Evolutionary conservation across 768 basidiomycete genomes (phyloP), one percentile per base, ranked within the genome.

Genomic region (Tricholoma furcatifolium): DNA sequence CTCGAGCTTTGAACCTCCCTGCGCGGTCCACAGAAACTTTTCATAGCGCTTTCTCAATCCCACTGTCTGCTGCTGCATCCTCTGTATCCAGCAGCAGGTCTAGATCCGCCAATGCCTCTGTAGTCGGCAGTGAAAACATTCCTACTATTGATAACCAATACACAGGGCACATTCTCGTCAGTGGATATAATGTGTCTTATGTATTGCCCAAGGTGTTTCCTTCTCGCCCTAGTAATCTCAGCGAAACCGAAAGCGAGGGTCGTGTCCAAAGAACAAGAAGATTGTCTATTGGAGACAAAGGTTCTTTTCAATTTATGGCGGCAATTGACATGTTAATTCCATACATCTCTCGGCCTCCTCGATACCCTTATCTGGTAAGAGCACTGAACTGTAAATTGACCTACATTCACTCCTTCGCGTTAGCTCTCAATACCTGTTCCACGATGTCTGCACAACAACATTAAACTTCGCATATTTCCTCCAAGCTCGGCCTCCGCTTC

Each of bases 361-460:
- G 79, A 53, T 82, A 82, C 30, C 90, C 90, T n/a, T 92, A 81
- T 69, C 70, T 90, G 57, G 89, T 89, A 58, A 38, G 80, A 69
- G 17, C 4, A 24, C 43, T 43, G 21, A 49, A 24, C 12, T 27
- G 20, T 23, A 55, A 34, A 20, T 15, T 44, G 27, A 48, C 27
- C 27, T 27, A 40, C 47, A 53, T 46, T 59, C 31, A 50, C 36
- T 30, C 31, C 41, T 47, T 46, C 30, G 52, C 12, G 15, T 43
- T 56, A 91, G 89, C 75, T 92, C 50, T 83, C 87, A 2, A 84
- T 92, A 45, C 89, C 90, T 3, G 79, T 82, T 10, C 89, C 90
- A 10, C 82, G 87, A 27, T 92, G 90, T 60, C 70, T 92, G 31
- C 85, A 86, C 51, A 92, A 92, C 57, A 79, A 81, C 54, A 79